phyloP scores from a whole-genome alignment of 2,329 filamentous ascomycete genomes.

The Sarocladium brachiariae region DNA sequence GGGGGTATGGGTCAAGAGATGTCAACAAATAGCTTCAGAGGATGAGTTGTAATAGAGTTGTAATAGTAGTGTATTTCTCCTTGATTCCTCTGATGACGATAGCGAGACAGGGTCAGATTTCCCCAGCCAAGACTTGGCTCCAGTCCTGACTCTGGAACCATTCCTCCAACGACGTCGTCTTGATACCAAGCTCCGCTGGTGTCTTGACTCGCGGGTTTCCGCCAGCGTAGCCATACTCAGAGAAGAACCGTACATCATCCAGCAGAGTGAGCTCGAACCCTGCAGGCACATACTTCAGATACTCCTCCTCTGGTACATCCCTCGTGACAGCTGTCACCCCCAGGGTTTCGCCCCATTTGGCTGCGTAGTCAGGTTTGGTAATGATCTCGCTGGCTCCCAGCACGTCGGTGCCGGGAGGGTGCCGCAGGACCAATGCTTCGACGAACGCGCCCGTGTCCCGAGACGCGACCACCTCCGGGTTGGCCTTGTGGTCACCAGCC shows the following conservation, averaged over 20 bases:
- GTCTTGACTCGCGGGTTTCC: conserved; percentile 10
- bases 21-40: too few species aligned
- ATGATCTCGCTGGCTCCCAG: conserved; percentile 11
- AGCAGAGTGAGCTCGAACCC: conserved; percentile 3
- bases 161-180: conserved; percentile 11
- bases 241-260: conserved; percentile 12
- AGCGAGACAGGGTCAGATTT: too few species aligned
- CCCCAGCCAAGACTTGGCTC: conserved; percentile 4
- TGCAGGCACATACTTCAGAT: conserved; percentile 10
- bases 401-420: conserved; percentile 12
- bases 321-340: conserved; percentile 11
- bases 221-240: conserved; percentile 14
- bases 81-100: too few species aligned
- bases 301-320: conserved; percentile 12
- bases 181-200: conserved; percentile 12
- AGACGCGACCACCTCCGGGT: conserved; percentile 3
- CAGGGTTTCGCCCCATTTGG: conserved; percentile 12
- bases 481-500: too few species aligned
- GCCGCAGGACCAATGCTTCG: conserved; percentile 10
- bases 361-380: conserved; percentile 11
- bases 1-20: too few species aligned
- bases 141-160: conserved; percentile 14
- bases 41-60: too few species aligned
- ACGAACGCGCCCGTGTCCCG: conserved; percentile 16
- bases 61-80: too few species aligned